Base-by-base conservation (phyloP, 2,329 filamentous ascomycete species). In the Fusarium sp. region DNA sequence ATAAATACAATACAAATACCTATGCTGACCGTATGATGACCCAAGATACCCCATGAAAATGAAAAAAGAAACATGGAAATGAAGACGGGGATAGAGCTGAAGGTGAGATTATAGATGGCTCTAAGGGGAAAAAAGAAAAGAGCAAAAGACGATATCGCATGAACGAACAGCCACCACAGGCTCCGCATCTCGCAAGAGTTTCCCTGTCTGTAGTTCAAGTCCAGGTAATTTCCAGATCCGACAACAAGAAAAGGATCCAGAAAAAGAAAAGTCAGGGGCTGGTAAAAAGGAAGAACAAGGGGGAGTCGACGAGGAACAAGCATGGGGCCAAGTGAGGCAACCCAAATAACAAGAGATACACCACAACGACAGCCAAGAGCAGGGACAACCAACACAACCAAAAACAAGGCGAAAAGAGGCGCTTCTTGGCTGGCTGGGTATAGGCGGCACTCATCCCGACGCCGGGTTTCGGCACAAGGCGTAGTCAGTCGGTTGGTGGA, bases 21-120 rank as follows among this genome's bases (percentile, higher is more conserved):
- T 46, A 70, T 69, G 67, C 63, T 70, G 63, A 70, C 62, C 55
- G n/a, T 67, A 16, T 46, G 31, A 62, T 60, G 50, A 62, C 61
- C 64, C 58, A 36, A 50, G 27, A 16, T 27, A 44, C 53, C 33
- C 38, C 18, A 34, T n/a, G 33, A 64, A 29, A 64, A 46, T 60
- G 62, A 33, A 64, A 40, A 62, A 58, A 36, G 27, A 27, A 44
- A 46, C 29, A 44, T 42, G 51, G 31, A 54, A 54, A 65, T 6
- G n/a, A 44, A 18, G n/a, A 25, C 20, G 13, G 34, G 46, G 36
- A 40, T 23, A n/a, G 18, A 54, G 11, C 25, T 40, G 6, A 51
- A 67, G 46, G 46, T 56, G 11, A 59, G 40, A 25, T 25, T 38
- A 31, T 23, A 50, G 58, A 33, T 34, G 38, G 23, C 33, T 42